Conservation (phyloP, 2,329 filamentous ascomycete genomes). For the Diaporthe humulicola region DNA sequence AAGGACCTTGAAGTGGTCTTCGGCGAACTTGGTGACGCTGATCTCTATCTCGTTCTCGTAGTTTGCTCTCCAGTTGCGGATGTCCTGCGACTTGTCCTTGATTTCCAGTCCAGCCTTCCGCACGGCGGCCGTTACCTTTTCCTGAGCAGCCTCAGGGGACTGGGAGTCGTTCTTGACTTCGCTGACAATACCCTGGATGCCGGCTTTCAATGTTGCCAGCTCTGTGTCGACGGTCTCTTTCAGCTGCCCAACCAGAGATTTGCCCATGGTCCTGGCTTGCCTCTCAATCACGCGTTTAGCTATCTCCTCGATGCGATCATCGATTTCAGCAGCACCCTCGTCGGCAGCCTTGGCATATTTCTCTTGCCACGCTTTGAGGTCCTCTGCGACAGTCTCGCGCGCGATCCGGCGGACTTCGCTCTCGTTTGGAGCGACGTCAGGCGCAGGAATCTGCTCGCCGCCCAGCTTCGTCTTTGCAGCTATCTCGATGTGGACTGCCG, state of each 20-base stretch:
- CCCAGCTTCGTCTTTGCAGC: conserved; percentile 42
- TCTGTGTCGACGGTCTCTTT: conserved; percentile 76
- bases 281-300: conserved; percentile 68
- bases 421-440: conserved; percentile 59
- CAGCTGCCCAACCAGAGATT: conserved; percentile 76
- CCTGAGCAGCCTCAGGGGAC: conserved; percentile 52
- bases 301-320: conserved; percentile 74
- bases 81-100: conserved; percentile 80
- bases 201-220: conserved; percentile 74
- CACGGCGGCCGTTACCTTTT: conserved; percentile 63
- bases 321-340: conserved; percentile 82
- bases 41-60: conserved; percentile 79
- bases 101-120: conserved; percentile 79
- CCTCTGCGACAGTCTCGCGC: conserved; percentile 78
- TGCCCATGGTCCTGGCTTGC: conserved; percentile 75
- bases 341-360: conserved; percentile 90
- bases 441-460: conserved; percentile 55
- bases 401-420: conserved; percentile 69
- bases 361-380: conserved; percentile 87
- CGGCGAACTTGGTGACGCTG: conserved; percentile 79
- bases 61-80: conserved; percentile 81
- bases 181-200: conserved; percentile 73
- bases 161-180: conserved; percentile 62
- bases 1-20: conserved; percentile 85
- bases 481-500: conserved; percentile 42